Base-by-base conservation (phyloP, 345 rosid genomes). In the Alliaria petiolata region DNA sequence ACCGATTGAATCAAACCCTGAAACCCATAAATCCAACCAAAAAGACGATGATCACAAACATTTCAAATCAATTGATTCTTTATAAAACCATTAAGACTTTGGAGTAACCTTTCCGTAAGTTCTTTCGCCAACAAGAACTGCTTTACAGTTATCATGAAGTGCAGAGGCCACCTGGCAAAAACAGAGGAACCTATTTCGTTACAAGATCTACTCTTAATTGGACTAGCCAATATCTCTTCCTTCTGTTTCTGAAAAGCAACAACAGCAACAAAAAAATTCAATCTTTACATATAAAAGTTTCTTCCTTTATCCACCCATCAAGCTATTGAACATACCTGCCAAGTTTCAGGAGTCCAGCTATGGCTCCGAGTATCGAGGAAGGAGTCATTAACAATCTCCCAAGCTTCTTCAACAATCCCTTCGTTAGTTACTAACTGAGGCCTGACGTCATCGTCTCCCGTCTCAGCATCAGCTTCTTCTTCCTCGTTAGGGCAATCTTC, bases 91-190 rank as follows among this genome's bases (percentile, higher is more conserved):
- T 22, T 2, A 3, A 6, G 65, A 19, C 15, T 71, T 33, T 56
- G 55, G 15, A 28, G 57, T 20, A 67, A 89, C 99, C 99, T 91
- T 91, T 82, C 99, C 97, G 44, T 81, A 91, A 22, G 96, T 93
- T 78, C 80, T 84, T 53, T 91, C 96, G 13, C 97, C 97, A 50
- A 91, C 99, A 45, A 93, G 99, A 61, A 91, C 88, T 65, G 96
- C 97, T 86, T 82, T 91, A 78, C 98, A 93, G 77, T 93, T 93
- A 82, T 93, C 98, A 78, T 91, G 97, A 68, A 93, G 97, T 38
- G 98, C 97, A 75, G 98, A 91, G 46, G 97, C 98, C 69, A 91
- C 98, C 97, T 93, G 83, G n/a, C n/a, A 71, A 75, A 70, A 69
- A 30, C 19, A 62, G 34, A 59, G 30, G 67, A 36, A 30, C n/a